Conservation (phyloP, 2,329 filamentous ascomycete genomes). For the Aspergillus candidus region DNA sequence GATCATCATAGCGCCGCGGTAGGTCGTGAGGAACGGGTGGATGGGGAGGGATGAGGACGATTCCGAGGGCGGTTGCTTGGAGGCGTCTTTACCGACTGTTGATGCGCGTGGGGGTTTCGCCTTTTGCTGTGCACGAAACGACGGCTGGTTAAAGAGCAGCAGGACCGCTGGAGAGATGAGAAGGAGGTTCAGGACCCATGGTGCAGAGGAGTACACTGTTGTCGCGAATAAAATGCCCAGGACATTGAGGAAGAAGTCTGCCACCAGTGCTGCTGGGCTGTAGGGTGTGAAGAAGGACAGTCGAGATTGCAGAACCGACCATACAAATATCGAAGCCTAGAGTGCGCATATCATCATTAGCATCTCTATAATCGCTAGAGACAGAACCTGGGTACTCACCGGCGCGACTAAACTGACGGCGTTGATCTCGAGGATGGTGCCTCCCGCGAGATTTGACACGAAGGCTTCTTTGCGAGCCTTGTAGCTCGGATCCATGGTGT, state of each 20-base stretch:
- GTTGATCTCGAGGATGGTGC: conserved; percentile 78
- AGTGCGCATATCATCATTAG: neutral
- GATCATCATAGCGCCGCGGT: conserved; percentile 86
- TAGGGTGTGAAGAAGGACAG: conserved; percentile 78
- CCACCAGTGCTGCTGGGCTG: conserved; percentile 58
- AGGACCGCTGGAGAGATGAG: conserved; percentile 65
- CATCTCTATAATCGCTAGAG: neutral
- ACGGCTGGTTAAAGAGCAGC: conserved; percentile 45
- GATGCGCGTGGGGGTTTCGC: conserved; percentile 29
- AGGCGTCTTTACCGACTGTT: conserved; percentile 16
- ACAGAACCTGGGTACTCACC: conserved; percentile 47
- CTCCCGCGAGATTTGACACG: conserved; percentile 83
- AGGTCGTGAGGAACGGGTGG: conserved; percentile 89
- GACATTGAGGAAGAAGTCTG: conserved; percentile 86
- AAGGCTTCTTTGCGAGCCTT: conserved; percentile 93
- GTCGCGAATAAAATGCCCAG: conserved; percentile 74
- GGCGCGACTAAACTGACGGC: conserved; percentile 77
- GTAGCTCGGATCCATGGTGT: conserved; percentile 53
- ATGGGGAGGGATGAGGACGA: conserved; percentile 57
- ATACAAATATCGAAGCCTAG: conserved; percentile 75
- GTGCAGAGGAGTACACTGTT: conserved; percentile 73
- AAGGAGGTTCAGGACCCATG: conserved; percentile 67
- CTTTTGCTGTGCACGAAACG: conserved; percentile 24
- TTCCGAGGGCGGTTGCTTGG: conserved; percentile 12
- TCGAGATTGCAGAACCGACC: conserved; percentile 80